Evolutionary conservation across 148 eudicot species (phyloP), one percentile per base, ranked within the genome.

Genomic region (Rhododendron molle): DNA sequence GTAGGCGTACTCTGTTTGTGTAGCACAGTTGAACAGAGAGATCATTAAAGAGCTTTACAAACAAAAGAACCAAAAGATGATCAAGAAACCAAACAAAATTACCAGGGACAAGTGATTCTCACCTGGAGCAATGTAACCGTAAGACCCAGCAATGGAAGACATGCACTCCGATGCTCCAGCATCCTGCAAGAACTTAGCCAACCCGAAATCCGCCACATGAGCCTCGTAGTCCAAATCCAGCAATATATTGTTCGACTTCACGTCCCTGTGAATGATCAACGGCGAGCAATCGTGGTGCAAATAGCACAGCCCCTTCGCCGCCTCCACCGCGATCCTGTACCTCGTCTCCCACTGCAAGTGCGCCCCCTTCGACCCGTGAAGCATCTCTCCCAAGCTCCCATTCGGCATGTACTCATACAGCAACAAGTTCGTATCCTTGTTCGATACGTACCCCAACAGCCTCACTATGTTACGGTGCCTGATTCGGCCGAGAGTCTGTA

Each of bases 91-190:
- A 7, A 7, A 62, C 11, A 23, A 21, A 15, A 52, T 15, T 15
- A 40, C 44, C 44, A 40, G 54, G 18, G 13, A 54, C 13, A 28
- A 23, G 34, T 23, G 15, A 44, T 40, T 43, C 49, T 78, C 86
- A 96, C 99, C 99, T 62, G 99, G 99, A 30, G 99, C 99, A 74
- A 97, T 97, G 87, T 97, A 97, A 5, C 99, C 98, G 77, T 94
- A 94, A 2, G 99, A 95, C 12, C 99, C 99, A 76, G 98, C 98
- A 85, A 97, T 87, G 3, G 98, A 87, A 8, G 99, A 97, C 98
- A 95, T 95, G 85, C 94, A 95, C 85, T 95, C 96, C 3, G 95
- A 93, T 15, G 90, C 92, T 40, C 89, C 94, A 71, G 89, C 91
- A 49, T 89, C 93, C 74, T 87, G 79, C 44, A 92, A 85, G 85